Evolutionary conservation across 208 protist species (phyloP).

Genomic region (Strigomonas culicis): DNA sequence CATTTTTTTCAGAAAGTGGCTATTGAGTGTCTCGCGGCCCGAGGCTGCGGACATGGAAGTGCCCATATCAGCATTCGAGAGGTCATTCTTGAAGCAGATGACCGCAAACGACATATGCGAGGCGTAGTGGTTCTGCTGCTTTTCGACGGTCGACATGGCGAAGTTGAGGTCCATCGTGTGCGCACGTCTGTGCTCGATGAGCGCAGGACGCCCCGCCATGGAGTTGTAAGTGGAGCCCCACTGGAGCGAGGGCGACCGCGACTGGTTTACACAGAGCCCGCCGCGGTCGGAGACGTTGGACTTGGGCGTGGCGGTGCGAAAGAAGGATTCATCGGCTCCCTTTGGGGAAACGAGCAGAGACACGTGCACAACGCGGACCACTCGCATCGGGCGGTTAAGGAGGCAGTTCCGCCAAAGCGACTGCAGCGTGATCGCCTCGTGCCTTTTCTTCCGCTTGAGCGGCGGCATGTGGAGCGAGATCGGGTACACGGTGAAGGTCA

Average conservation of each 20-base stretch:
- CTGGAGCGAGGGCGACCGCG: too few relatives aligned
- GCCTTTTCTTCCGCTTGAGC: not conserved
- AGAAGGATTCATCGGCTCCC: too few relatives aligned
- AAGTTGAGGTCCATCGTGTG: constrained; percentile 24
- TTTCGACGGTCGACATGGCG: too few relatives aligned
- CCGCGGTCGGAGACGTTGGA: not conserved
- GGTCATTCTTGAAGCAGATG: constrained; percentile 22
- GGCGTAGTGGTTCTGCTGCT: too few relatives aligned
- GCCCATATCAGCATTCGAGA: not conserved
- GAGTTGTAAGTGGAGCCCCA: too few relatives aligned
- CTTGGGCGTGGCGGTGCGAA: not conserved
- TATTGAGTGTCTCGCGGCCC: not conserved
- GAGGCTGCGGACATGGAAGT: not conserved
- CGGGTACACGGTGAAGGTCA: constrained; percentile 48
- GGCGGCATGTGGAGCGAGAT: constrained; percentile 35
- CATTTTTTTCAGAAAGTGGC: not conserved
- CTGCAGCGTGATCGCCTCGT: not conserved
- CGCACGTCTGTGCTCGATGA: constrained; percentile 15
- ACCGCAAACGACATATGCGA: constrained; percentile 25
- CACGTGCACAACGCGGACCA: constrained; percentile 33
- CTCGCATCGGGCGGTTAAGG: constrained; percentile 29
- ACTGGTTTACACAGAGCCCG: not conserved
- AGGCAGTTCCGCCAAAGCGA: constrained; percentile 16
- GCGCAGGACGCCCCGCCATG: not conserved
- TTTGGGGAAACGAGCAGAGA: not conserved